Evolutionary conservation across 768 basidiomycete species (phyloP).

Genomic region (Suillus subaureus): DNA sequence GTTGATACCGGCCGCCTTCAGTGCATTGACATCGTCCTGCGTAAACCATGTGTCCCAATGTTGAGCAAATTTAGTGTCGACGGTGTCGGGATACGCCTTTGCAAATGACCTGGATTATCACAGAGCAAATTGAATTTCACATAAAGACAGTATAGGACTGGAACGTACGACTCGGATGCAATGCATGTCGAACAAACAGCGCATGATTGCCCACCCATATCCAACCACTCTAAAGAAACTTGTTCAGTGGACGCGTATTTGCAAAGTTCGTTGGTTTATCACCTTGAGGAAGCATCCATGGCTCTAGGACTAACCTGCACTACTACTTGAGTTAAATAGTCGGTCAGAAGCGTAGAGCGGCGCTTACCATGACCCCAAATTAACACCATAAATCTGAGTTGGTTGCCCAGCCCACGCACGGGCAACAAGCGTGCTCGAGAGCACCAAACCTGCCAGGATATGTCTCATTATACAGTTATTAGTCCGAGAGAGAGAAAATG

Average conservation of each 20-base stretch:
- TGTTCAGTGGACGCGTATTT: background rate
- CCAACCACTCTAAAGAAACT: slow-evolving; percentile 55
- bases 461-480: slow-evolving; percentile 19
- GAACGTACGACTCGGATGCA: slow-evolving; percentile 60
- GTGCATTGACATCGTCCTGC: slow-evolving; percentile 54
- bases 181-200: slow-evolving; percentile 64
- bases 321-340: slow-evolving; percentile 10
- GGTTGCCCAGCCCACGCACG: slow-evolving; percentile 21
- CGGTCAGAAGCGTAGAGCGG: background rate
- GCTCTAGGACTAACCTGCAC: slow-evolving; percentile 68
- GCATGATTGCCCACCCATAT: slow-evolving; percentile 74
- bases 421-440: slow-evolving; percentile 20
- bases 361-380: slow-evolving; percentile 64
- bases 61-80: slow-evolving; percentile 57
- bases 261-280: background rate
- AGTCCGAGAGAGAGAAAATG: background rate
- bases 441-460: slow-evolving; percentile 13
- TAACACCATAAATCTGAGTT: slow-evolving; percentile 70
- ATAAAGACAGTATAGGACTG: background rate
- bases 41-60: slow-evolving; percentile 83
- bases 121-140: background rate
- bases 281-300: slow-evolving; percentile 85
- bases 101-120: slow-evolving; percentile 52
- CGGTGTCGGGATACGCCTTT: slow-evolving; percentile 57
- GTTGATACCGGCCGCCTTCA: slow-evolving; percentile 62